Conservation (phyloP, 1,284 basidiomycete genomes). For the Bondarzewia mesenterica region DNA sequence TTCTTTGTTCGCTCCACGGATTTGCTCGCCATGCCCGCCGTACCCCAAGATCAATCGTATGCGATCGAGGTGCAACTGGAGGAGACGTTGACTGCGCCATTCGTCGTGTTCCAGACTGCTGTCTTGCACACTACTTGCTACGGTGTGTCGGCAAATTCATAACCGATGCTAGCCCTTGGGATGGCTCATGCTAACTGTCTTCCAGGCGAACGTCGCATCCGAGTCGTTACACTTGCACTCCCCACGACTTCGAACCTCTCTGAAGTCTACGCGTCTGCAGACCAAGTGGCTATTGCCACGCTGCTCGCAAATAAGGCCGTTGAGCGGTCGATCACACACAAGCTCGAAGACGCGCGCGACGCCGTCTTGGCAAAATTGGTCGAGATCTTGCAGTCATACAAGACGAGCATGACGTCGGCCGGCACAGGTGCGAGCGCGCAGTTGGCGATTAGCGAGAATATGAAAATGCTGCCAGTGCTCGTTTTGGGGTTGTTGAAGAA, state of each 20-base stretch:
- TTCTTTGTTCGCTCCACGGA: conserved; percentile 99
- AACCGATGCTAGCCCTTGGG: background rate
- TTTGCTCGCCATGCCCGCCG: conserved; percentile 91
- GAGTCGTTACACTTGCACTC: conserved; percentile 89
- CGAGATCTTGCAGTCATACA: conserved; percentile 89
- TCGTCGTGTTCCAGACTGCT: conserved; percentile 95
- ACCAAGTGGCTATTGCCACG: conserved; percentile 88
- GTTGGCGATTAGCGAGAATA: conserved; percentile 84
- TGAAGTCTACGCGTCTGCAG: conserved; percentile 91
- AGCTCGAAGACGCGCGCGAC: conserved; percentile 91
- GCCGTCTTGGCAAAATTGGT: conserved; percentile 86
- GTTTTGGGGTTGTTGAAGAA: conserved; percentile 91
- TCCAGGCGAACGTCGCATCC: conserved; percentile 85
- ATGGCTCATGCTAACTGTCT: background rate
- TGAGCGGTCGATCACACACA: conserved; percentile 84
- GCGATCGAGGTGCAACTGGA: conserved; percentile 97
- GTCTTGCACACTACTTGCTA: conserved; percentile 95
- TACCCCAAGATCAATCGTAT: conserved; percentile 95
- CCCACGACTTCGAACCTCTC: conserved; percentile 92
- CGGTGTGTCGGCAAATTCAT: conserved; percentile 37
- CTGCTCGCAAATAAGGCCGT: conserved; percentile 96
- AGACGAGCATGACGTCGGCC: conserved; percentile 92
- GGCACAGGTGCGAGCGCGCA: conserved; percentile 93
- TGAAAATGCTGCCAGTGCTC: conserved; percentile 90
- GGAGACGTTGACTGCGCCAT: conserved; percentile 87